Base-by-base conservation (phyloP, 1,139 yeast genomes). In the Candida sp. region DNA sequence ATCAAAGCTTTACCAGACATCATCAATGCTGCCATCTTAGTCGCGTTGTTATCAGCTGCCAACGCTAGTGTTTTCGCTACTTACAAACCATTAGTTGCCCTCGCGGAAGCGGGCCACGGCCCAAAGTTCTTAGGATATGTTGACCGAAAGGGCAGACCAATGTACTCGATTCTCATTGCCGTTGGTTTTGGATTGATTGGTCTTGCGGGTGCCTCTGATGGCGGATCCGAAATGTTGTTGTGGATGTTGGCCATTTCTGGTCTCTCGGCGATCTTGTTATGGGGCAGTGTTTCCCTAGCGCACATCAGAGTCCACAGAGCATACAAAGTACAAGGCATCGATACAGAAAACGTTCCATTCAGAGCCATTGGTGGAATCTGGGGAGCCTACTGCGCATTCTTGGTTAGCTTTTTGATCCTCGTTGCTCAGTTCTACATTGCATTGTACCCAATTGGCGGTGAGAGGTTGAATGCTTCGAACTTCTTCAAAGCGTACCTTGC, bases 191-290 rank as follows among this genome's bases (percentile, higher is more conserved):
- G 76, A 0, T 60, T 72, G 37, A 60, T 72, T 47, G 66, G 72
- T 3, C 72, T 71, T 53, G 69, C 70, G 12, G 61, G 73, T 11
- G 75, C 73, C 1, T 67, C 71, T 1, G 60, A 65, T 3, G 63
- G 65, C 41, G 66, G 69, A 50, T 61, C 57, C 3, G 63, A 59
- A 8, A 72, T 72, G 9, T 73, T 73, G 50, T 61, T 60, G 23
- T 73, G 78, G 78, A 63, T 73, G 54, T 61, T 73, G 49, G 68
- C 75, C 2, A 63, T 72, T 38, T 68, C 75, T 33, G 78, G 75
- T 3, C 66, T 72, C 49, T 67, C 75, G 8, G 67, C 76, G 42
- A 60, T 72, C 38, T 72, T 73, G 60, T 69, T 75, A 7, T 72
- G 76, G 76, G 67, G 66, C 54, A 63, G 69, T 30, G 69, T 71